Evolutionary conservation across 768 basidiomycete species (phyloP).

Genomic region (Mycena leptocephala): DNA sequence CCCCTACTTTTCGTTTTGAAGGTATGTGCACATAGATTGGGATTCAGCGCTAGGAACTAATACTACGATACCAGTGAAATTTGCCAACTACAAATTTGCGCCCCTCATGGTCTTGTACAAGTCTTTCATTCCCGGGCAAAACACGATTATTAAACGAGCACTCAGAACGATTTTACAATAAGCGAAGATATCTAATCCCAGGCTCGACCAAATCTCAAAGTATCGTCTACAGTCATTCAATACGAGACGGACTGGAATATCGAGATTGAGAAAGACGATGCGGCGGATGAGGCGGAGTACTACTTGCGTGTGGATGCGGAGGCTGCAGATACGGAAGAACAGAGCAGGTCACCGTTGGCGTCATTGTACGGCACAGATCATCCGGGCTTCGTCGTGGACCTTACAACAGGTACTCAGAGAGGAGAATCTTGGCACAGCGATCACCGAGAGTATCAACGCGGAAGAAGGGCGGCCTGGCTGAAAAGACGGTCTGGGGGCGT

Average conservation of each 20-base stretch:
- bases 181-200: no score
- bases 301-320: constrained; percentile 57
- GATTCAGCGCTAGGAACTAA: no score
- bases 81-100: no score
- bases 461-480: constrained; percentile 85
- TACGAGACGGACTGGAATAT: constrained; percentile 91
- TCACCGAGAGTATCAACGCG: constrained; percentile 68
- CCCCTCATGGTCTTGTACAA: no score
- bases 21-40: no score
- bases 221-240: constrained; percentile 82
- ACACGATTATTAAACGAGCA: no score
- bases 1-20: no score
- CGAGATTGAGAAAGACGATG: constrained; percentile 79
- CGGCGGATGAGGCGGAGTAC: constrained; percentile 61
- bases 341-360: constrained; percentile 33
- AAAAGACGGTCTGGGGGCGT: constrained; percentile 82
- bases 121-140: no score
- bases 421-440: constrained; percentile 38
- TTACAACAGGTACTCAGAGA: constrained; percentile 64
- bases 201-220: constrained; percentile 84
- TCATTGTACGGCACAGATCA: constrained; percentile 19
- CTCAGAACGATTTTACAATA: no score
- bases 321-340: constrained; percentile 38
- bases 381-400: constrained; percentile 56
- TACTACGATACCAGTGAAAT: no score